phyloP scores from a whole-genome alignment of 306 rosid genomes.

The Cucumis sativus region Cucumber_9930_V3 NC_026655.2:15959001-15959500 shows the following conservation, averaged over 20 bases:
- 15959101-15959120: not conserved
- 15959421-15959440: not conserved
- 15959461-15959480: too few relatives aligned
- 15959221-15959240: not conserved
- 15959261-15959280: not conserved
- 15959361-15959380: not conserved
- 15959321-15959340: not conserved
- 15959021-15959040: not conserved
- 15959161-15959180: not conserved
- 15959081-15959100: not conserved
- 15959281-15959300: not conserved
- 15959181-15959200: slow-evolving; percentile 4
- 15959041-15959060: not conserved
- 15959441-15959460: not conserved
- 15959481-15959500: not conserved
- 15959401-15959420: not conserved
- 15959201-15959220: too few relatives aligned
- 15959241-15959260: not conserved
- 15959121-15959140: not conserved
- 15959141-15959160: slow-evolving; percentile 1
- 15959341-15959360: not conserved
- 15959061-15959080: not conserved
- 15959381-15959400: too few relatives aligned
- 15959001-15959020: not conserved
- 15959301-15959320: not conserved